phyloP scores from a whole-genome alignment of 768 basidiomycete species.

The Clathrus columnatus region DNA sequence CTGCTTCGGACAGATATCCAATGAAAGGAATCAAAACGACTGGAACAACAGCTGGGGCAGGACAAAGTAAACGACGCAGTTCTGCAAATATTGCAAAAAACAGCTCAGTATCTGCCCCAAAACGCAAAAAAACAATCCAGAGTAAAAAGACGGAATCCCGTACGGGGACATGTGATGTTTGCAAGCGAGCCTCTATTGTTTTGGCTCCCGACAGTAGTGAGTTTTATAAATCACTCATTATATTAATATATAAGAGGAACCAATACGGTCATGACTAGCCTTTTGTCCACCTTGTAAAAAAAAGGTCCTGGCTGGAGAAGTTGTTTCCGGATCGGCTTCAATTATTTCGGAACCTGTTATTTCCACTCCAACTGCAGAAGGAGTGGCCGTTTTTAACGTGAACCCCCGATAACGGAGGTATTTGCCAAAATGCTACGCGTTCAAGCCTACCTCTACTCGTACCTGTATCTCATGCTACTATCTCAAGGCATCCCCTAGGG shows the following conservation, averaged over 20 bases:
- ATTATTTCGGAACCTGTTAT: background rate
- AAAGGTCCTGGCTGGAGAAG: background rate
- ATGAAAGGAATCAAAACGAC: constrained; percentile 1
- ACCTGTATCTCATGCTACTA: too few relatives aligned
- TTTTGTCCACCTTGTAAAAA: constrained; percentile 8
- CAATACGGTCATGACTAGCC: background rate
- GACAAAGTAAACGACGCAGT: constrained; percentile 2
- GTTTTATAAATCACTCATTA: background rate
- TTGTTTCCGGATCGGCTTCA: too few relatives aligned
- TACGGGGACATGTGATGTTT: constrained; percentile 6
- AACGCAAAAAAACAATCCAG: constrained; percentile 1
- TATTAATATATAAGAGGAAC: background rate
- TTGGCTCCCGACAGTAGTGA: constrained; percentile 8
- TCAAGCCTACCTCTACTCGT: too few relatives aligned
- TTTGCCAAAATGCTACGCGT: too few relatives aligned
- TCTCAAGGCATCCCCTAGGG: too few relatives aligned
- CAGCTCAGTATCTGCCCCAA: background rate
- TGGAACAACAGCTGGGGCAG: background rate
- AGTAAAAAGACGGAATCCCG: constrained; percentile 1
- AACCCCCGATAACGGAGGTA: too few relatives aligned
- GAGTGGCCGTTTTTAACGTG: too few relatives aligned
- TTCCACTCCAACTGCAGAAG: background rate
- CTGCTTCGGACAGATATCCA: constrained; percentile 8
- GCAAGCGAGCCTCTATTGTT: constrained; percentile 4
- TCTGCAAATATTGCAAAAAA: background rate